A percentile compares a stretch with the other conserved stretches of the same genome.
phyloP scores from a whole-genome alignment of 768 basidiomycete species.

The Termitomyces bulborhizus region DNA sequence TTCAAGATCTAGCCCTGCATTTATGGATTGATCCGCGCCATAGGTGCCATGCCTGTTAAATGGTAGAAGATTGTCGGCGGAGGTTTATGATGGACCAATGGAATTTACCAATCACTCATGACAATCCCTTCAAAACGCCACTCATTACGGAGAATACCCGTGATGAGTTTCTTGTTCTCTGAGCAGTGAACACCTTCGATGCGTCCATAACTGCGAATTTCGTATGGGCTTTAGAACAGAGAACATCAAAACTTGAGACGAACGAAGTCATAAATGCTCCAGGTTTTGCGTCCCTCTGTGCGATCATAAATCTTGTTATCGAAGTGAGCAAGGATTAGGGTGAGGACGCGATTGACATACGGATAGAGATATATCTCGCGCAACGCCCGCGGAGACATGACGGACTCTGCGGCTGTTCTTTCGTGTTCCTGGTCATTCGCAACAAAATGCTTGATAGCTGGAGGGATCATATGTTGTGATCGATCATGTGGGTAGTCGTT shows the following conservation, averaged over 20 bases:
- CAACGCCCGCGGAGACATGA: slow-evolving; percentile 58
- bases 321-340: background rate
- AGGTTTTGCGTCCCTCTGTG: slow-evolving; percentile 55
- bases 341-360: slow-evolving; percentile 24
- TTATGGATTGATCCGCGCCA: slow-evolving; percentile 58
- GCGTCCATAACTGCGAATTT: slow-evolving; percentile 53
- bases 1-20: slow-evolving; percentile 73
- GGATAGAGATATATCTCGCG: slow-evolving; percentile 71
- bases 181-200: slow-evolving; percentile 67
- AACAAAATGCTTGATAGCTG: slow-evolving; percentile 70
- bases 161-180: slow-evolving; percentile 57
- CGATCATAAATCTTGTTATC: slow-evolving; percentile 53
- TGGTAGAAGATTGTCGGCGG: background rate
- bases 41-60: slow-evolving; percentile 62
- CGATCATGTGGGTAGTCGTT: background rate
- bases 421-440: slow-evolving; percentile 74
- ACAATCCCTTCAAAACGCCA: slow-evolving; percentile 68
- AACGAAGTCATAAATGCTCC: slow-evolving; percentile 67
- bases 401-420: slow-evolving; percentile 56
- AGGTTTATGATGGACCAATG: background rate
- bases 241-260: slow-evolving; percentile 9
- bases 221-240: background rate
- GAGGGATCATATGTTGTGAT: background rate
- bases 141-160: slow-evolving; percentile 61
- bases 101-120: slow-evolving; percentile 70